Base-by-base conservation (phyloP, 2,329 filamentous ascomycete species). In the Aspergillus alliaceus region DNA sequence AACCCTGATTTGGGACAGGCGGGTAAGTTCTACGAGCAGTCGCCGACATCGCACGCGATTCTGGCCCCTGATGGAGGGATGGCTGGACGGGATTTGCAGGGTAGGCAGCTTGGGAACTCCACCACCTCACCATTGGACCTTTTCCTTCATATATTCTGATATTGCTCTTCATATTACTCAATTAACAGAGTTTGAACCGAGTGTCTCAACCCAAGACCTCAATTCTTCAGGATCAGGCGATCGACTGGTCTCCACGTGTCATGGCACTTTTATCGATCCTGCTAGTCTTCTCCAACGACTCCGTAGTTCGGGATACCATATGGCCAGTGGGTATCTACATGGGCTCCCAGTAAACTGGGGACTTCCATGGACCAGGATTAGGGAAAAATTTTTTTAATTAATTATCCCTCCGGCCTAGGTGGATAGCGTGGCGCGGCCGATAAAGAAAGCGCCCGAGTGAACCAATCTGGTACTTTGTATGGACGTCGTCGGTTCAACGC, bases 211-310 rank as follows among this genome's bases (percentile, higher is more conserved):
- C 34, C 31, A 29, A 39, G 29, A 53, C 37, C 40, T 31, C 24
- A n/a, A 29, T 31, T 53, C 51, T 53, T 44, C 37, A 37, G 47
- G 53, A 51, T 51, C 53, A 56, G 32, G 37, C 53, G 53, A 56
- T 56, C 53, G 53, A 49, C 53, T 49, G 39, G 48, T 46, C 48
- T 56, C 53, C 53, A 56, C 53, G 53, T 56, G 53, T 37, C 29
- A 35, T 37, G 46, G 40, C 47, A 56, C 40, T 56, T 56, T 56
- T 56, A 56, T 56, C 54, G 54, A 56, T 56, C 54, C 54, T 56
- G 54, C 54, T 56, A 50, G 40, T 35, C 32, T 32, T 37, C 37
- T 37, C 40, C 44, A 32, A 48, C 44, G 44, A 48, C 44, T 48
- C 44, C 44, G 44, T 48, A 48, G 44, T 48, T 48, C 44, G 44